These are phyloP conservation scores for Cordyceps javanica DNA, from an alignment of 2,329 filamentous ascomycete genomes.

Conservation along the genomic window DNA sequence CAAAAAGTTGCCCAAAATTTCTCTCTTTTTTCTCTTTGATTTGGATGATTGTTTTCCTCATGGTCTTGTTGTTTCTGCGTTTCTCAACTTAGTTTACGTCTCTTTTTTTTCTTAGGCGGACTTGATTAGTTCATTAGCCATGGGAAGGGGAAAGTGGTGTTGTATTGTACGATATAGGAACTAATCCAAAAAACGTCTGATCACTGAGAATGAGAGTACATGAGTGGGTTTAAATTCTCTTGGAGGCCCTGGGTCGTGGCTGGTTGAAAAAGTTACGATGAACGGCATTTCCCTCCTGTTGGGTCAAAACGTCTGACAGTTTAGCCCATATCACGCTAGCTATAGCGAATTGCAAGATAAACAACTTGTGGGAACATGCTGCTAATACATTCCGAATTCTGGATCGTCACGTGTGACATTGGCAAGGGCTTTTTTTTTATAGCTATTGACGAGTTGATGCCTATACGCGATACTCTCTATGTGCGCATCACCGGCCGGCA, in stretches of 20 bases:
- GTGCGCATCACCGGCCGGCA: too few relatives aligned
- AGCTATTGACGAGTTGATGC: too few relatives aligned
- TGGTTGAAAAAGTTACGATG: background rate
- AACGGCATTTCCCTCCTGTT: too few relatives aligned
- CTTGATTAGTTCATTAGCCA: background rate
- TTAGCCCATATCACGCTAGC: too few relatives aligned
- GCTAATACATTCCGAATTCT: too few relatives aligned
- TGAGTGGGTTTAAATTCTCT: background rate
- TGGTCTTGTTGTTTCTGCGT: background rate
- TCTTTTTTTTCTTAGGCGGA: background rate
- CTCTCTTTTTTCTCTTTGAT: background rate
- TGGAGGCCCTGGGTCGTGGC: too few relatives aligned
- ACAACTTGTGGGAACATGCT: too few relatives aligned
- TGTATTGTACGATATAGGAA: conserved; percentile 12
- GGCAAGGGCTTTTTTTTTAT: too few relatives aligned
- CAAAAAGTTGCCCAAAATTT: background rate
- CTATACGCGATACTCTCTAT: too few relatives aligned
- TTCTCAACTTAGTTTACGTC: background rate
- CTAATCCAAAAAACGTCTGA: conserved; percentile 8
- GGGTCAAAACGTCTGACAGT: too few relatives aligned
- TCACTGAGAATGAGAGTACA: background rate
- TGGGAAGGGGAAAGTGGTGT: background rate
- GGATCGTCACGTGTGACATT: too few relatives aligned
- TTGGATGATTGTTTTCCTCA: background rate
- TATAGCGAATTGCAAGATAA: too few relatives aligned